Evolutionary conservation across 306 rosid genomes (phyloP).

Genomic region (Prunus salicina): DNA sequence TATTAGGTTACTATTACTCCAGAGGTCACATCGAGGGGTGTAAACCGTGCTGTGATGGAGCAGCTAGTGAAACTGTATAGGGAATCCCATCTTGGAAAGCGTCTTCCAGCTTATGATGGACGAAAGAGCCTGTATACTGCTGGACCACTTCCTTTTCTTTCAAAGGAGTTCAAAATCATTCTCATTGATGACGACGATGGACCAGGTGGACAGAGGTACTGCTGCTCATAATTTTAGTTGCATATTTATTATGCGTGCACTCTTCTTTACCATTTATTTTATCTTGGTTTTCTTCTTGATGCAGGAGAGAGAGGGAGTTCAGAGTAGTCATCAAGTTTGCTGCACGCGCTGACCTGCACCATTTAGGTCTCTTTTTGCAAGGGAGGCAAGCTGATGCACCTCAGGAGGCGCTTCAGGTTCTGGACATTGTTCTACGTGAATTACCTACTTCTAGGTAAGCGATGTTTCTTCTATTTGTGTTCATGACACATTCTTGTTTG

Average conservation of each 20-base stretch:
- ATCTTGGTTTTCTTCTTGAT: constrained; percentile 4
- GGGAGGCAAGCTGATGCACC: constrained; percentile 97
- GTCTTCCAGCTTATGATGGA: constrained; percentile 97
- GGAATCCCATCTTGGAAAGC: constrained; percentile 74
- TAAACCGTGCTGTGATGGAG: constrained; percentile 87
- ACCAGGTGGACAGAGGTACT: constrained; percentile 66
- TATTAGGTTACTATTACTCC: constrained; percentile 85
- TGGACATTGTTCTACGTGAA: constrained; percentile 92
- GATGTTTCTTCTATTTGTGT: neutral
- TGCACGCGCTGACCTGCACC: constrained; percentile 94
- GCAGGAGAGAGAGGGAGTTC: constrained; percentile 80
- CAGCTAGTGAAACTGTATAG: constrained; percentile 63
- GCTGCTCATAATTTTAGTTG: neutral
- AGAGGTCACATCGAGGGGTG: constrained; percentile 79
- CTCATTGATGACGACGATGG: constrained; percentile 90
- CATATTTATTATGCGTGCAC: neutral
- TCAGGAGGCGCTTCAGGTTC: constrained; percentile 96
- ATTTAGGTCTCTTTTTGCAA: constrained; percentile 82
- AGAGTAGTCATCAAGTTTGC: constrained; percentile 87
- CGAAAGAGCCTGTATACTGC: constrained; percentile 95
- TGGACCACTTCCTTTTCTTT: constrained; percentile 78
- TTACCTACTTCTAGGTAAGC: constrained; percentile 78
- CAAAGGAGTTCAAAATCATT: constrained; percentile 69
- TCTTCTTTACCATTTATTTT: neutral
- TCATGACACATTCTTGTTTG: neutral